phyloP scores from a whole-genome alignment of 192 early-diverging fungal species.

The Coemansia sp. region DNA sequence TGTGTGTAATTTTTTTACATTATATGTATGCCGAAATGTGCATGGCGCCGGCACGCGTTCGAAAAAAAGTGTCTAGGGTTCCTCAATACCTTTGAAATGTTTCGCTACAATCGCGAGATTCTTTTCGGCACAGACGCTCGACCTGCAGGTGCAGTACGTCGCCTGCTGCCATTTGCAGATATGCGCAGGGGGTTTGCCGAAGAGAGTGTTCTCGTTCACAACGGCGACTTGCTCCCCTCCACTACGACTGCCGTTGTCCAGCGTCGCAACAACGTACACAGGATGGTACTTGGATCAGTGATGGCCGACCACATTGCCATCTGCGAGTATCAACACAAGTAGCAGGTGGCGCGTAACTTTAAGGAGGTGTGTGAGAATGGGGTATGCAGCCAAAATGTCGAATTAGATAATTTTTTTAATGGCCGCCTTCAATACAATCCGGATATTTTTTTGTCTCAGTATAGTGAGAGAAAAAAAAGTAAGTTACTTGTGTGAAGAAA shows the following conservation, averaged over 20 bases:
- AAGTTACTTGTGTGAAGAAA: slow-evolving; percentile 22
- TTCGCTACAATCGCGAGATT: slow-evolving; percentile 50
- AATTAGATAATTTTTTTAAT: not conserved
- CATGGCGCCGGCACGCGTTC: not conserved
- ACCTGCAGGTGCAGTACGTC: slow-evolving; percentile 36
- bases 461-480: not conserved
- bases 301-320: slow-evolving; percentile 53
- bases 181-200: slow-evolving; percentile 26
- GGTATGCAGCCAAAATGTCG: not conserved
- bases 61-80: slow-evolving; percentile 29
- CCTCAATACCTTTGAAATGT: slow-evolving; percentile 49
- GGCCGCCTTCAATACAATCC: not conserved
- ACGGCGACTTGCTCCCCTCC: slow-evolving; percentile 40
- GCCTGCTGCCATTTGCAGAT: slow-evolving; percentile 24
- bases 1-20: not conserved
- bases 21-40: slow-evolving; percentile 6
- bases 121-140: slow-evolving; percentile 34
- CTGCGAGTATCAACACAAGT: slow-evolving; percentile 17
- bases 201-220: slow-evolving; percentile 35
- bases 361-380: no score
- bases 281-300: slow-evolving; percentile 46
- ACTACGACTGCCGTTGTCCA: slow-evolving; percentile 42
- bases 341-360: not conserved
- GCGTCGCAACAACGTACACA: slow-evolving; percentile 18
- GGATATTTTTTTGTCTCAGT: slow-evolving; percentile 1